phyloP scores from a whole-genome alignment of 192 early-diverging fungal genomes.

The Coemansia sp. region DNA sequence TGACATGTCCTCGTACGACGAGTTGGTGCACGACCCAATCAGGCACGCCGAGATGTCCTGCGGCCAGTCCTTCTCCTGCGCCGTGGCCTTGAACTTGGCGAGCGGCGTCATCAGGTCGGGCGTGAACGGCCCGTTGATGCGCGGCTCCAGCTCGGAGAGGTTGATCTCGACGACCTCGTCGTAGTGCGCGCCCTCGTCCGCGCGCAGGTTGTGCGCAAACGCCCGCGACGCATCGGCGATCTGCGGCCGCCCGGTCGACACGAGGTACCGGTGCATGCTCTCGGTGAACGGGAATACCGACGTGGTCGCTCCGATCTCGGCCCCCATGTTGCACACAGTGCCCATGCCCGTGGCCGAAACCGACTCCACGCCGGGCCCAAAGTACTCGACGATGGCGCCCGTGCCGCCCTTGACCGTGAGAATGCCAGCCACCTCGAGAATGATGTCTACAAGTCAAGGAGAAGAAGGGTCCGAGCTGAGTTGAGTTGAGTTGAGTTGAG shows the following conservation, averaged over 20 bases:
- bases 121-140: slow-evolving; percentile 98
- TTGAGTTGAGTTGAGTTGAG: too few relatives aligned
- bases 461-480: too few relatives aligned
- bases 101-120: slow-evolving; percentile 94
- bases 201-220: slow-evolving; percentile 75
- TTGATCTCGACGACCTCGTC: slow-evolving; percentile 96
- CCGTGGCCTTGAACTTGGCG: slow-evolving; percentile 87
- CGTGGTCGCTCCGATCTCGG: slow-evolving; percentile 87
- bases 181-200: slow-evolving; percentile 67
- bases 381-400: slow-evolving; percentile 96
- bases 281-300: slow-evolving; percentile 92
- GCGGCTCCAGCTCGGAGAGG: slow-evolving; percentile 85
- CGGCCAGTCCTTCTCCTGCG: slow-evolving; percentile 85
- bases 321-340: slow-evolving; percentile 99
- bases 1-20: slow-evolving; percentile 96
- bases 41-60: slow-evolving; percentile 77
- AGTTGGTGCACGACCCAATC: slow-evolving; percentile 98
- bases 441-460: slow-evolving; percentile 59
- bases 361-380: slow-evolving; percentile 85
- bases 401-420: slow-evolving; percentile 92
- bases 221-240: slow-evolving; percentile 63
- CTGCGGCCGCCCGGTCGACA: slow-evolving; percentile 81
- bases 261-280: slow-evolving; percentile 89
- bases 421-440: slow-evolving; percentile 68
- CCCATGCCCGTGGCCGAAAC: slow-evolving; percentile 98